Conservation (phyloP, 495 filamentous ascomycete species). For the Talaromyces nanjingensis region DNA sequence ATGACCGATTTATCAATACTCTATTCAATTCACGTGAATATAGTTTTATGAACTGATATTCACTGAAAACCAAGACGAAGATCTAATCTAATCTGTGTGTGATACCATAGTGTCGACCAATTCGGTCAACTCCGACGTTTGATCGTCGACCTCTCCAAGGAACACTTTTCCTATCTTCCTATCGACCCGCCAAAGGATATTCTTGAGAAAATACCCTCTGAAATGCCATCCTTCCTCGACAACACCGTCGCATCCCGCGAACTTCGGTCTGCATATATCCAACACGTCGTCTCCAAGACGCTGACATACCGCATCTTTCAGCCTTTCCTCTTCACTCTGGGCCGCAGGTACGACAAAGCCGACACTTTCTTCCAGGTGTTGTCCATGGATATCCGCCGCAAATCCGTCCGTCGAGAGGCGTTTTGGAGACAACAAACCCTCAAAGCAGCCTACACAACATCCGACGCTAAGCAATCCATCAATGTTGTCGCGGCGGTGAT, state of each 20-base stretch:
- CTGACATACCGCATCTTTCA: constrained; percentile 58
- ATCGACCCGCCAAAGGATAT: constrained; percentile 48
- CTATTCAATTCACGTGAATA: not conserved
- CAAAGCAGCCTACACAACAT: constrained; percentile 56
- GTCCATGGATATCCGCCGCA: constrained; percentile 54
- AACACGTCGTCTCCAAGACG: constrained; percentile 52
- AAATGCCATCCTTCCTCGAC: constrained; percentile 43
- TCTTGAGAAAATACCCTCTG: constrained; percentile 45
- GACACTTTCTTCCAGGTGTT: constrained; percentile 57
- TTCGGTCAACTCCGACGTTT: constrained; percentile 51
- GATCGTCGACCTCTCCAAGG: constrained; percentile 51
- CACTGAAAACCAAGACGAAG: not conserved
- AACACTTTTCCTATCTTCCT: constrained; percentile 51
- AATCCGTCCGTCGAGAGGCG: constrained; percentile 54
- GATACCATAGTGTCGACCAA: constrained; percentile 46
- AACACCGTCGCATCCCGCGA: constrained; percentile 41
- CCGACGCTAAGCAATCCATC: constrained; percentile 54
- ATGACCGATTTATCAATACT: not conserved
- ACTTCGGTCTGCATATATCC: constrained; percentile 53
- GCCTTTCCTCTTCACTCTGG: constrained; percentile 57
- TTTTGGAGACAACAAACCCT: constrained; percentile 61
- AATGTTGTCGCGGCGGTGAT: constrained; percentile 54
- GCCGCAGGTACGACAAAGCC: constrained; percentile 54
- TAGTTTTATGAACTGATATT: not conserved
- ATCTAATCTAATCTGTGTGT: constrained; percentile 11